Evolutionary conservation across 192 early-diverging fungal genomes (phyloP).

Genomic region (Backusella westeae): DNA sequence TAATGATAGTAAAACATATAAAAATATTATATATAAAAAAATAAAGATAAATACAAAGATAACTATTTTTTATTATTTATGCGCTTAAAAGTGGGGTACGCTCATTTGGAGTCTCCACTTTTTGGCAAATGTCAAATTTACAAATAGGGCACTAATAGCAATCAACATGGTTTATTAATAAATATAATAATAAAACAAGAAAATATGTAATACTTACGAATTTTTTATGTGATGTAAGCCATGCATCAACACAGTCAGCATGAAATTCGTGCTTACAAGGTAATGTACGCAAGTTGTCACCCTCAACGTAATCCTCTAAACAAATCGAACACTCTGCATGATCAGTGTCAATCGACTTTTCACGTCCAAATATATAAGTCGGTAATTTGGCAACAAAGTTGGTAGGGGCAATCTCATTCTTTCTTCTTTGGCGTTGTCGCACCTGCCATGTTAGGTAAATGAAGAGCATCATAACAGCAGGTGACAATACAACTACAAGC

Average conservation of each 20-base stretch:
- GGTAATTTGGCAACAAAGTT: conserved; percentile 75
- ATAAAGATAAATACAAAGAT: background rate
- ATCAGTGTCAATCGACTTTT: conserved; percentile 69
- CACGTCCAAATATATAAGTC: conserved; percentile 58
- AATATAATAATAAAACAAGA: background rate
- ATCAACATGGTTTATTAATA: no score
- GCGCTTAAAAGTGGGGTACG: conserved; percentile 18
- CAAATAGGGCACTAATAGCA: conserved; percentile 32
- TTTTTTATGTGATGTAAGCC: conserved; percentile 84
- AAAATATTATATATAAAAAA: conserved; percentile 6
- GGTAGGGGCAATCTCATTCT: conserved; percentile 74
- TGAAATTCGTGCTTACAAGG: conserved; percentile 94
- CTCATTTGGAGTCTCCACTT: conserved; percentile 11
- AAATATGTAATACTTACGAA: conserved; percentile 64
- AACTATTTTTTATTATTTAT: background rate
- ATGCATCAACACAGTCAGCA: conserved; percentile 85
- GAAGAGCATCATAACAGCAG: conserved; percentile 74
- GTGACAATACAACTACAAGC: conserved; percentile 80
- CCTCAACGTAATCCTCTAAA: conserved; percentile 88
- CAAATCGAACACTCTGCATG: conserved; percentile 90
- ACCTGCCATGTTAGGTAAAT: conserved; percentile 72
- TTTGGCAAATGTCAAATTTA: conserved; percentile 32
- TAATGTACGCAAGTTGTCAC: conserved; percentile 74
- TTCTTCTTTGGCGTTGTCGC: conserved; percentile 66
- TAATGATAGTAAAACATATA: background rate